These are phyloP conservation scores for Rugonectria rugulosa DNA, from an alignment of 2,329 filamentous ascomycete genomes.

Conservation along the genomic window DNA sequence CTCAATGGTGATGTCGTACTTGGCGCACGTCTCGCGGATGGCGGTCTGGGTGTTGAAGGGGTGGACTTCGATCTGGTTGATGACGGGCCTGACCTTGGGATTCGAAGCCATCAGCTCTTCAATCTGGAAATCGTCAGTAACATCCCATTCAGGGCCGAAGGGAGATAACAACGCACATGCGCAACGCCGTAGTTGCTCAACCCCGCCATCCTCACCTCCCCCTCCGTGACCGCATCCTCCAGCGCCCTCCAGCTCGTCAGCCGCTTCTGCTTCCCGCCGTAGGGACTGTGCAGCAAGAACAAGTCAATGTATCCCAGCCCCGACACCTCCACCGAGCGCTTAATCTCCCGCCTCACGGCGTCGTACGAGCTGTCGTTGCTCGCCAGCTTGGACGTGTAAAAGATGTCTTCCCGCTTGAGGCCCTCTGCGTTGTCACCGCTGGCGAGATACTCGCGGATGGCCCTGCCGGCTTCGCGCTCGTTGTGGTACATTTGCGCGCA, in stretches of 20 bases:
- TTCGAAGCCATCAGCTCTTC: constrained; percentile 72
- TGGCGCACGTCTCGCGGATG: constrained; percentile 71
- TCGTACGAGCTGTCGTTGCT: constrained; percentile 71
- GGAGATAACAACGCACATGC: constrained; percentile 60
- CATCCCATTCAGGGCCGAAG: rapidly evolving
- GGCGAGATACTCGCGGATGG: constrained; percentile 66
- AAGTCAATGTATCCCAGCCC: constrained; percentile 80
- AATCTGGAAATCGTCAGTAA: constrained; percentile 53
- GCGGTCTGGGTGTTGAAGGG: constrained; percentile 79
- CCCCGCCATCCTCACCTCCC: constrained; percentile 74
- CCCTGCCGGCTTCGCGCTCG: constrained; percentile 72
- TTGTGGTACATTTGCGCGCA: constrained; percentile 69
- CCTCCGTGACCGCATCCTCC: constrained; percentile 76
- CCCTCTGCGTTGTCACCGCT: constrained; percentile 55
- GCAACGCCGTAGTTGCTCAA: constrained; percentile 82
- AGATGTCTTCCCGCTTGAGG: constrained; percentile 72
- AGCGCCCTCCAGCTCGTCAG: constrained; percentile 79
- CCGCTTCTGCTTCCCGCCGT: constrained; percentile 73
- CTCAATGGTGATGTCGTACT: constrained; percentile 74
- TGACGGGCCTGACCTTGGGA: constrained; percentile 68
- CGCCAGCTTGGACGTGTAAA: constrained; percentile 82
- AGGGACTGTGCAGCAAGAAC: constrained; percentile 81
- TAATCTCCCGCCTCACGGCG: constrained; percentile 71
- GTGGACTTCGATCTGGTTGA: constrained; percentile 85
- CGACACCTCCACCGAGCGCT: constrained; percentile 67